A percentile compares a stretch with the other conserved stretches of the same genome.
These are phyloP conservation scores for Penicillium sp. DNA, from an alignment of 2,329 filamentous ascomycete species.

Conservation along the genomic window DNA sequence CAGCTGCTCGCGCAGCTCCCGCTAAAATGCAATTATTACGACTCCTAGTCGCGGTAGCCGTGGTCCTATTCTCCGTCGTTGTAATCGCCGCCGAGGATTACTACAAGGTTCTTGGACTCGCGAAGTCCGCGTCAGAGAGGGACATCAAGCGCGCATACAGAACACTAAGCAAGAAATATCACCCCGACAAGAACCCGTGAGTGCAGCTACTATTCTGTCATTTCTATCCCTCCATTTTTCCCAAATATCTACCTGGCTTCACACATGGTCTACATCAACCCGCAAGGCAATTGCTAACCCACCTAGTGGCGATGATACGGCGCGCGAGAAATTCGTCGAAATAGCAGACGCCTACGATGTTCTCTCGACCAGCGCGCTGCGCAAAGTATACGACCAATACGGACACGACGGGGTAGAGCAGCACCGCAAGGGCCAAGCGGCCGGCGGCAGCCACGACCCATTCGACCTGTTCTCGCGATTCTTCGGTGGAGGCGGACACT, in stretches of 20 bases:
- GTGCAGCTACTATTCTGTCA: slow-evolving; percentile 27
- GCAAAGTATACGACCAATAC: slow-evolving; percentile 86
- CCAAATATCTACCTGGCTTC: neutral
- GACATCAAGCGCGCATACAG: slow-evolving; percentile 93
- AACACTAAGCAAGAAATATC: slow-evolving; percentile 84
- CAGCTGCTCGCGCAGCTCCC: slow-evolving; percentile 15
- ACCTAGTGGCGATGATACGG: slow-evolving; percentile 62
- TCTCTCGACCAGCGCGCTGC: slow-evolving; percentile 67
- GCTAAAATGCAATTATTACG: slow-evolving; percentile 30
- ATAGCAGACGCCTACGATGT: slow-evolving; percentile 93
- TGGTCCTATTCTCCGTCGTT: slow-evolving; percentile 33
- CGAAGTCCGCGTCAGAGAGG: slow-evolving; percentile 68
- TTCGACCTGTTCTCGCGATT: slow-evolving; percentile 95
- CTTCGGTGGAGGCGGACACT: slow-evolving; percentile 86
- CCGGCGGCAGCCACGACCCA: slow-evolving; percentile 59
- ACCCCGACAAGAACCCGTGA: slow-evolving; percentile 96
- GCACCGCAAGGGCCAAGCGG: slow-evolving; percentile 62
- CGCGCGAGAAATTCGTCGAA: slow-evolving; percentile 83
- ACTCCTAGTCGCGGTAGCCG: slow-evolving; percentile 26
- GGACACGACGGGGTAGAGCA: slow-evolving; percentile 85
- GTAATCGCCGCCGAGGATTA: slow-evolving; percentile 39
- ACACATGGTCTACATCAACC: neutral
- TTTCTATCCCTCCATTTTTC: neutral
- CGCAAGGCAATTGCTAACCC: neutral
- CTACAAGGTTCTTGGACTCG: slow-evolving; percentile 67